Base-by-base conservation (phyloP, 805 yeast genomes). In the Nakazawaea peltata region DNA sequence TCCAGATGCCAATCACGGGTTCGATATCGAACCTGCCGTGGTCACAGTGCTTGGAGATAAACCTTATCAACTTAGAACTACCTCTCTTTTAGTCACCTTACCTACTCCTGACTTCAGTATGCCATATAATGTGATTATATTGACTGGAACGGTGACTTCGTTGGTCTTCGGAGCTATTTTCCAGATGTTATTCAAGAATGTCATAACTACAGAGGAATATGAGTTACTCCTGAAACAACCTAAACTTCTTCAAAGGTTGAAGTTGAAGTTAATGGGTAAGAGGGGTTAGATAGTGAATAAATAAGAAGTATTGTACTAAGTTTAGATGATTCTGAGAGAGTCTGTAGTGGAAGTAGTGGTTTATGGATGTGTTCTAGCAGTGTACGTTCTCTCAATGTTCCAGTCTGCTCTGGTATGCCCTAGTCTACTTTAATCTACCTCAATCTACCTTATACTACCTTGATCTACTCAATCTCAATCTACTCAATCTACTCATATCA, bases 1-100 rank as follows among this genome's bases (percentile, higher is more conserved):
- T n/a, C 98, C 98, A 1, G 98, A 92, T 63, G 97, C 98, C 2
- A 92, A 92, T 54, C 97, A 92, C 48, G 98, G 98, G 1, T 92
- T 92, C 57, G 90, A 88, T 40, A 76, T 92, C 29, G 92, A 92
- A 17, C 95, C 97, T 0, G 95, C 95, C 4, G 81, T 85, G 9
- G 66, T 86, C 10, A 70, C 81, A 2, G 71, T 84, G 0, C 34
- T 77, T 7, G 51, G 52, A 11, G 28, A 28, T 4, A 36, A 43
- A 30, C 28, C 41, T 5, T 79, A 81, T 46, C 67, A 72, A 40
- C 47, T 78, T 41, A 70, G 97, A 51, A 85, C 97, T 0, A 74
- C 96, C 4, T 82, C 97, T n/a, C 69, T 88, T 28, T 64, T 92
- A 39, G 64, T 92, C 32, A 75, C 92, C 0, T 66, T 92, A 34